Base-by-base conservation (phyloP, 2,329 filamentous ascomycete genomes). In the Exophiala oligosperma region DNA sequence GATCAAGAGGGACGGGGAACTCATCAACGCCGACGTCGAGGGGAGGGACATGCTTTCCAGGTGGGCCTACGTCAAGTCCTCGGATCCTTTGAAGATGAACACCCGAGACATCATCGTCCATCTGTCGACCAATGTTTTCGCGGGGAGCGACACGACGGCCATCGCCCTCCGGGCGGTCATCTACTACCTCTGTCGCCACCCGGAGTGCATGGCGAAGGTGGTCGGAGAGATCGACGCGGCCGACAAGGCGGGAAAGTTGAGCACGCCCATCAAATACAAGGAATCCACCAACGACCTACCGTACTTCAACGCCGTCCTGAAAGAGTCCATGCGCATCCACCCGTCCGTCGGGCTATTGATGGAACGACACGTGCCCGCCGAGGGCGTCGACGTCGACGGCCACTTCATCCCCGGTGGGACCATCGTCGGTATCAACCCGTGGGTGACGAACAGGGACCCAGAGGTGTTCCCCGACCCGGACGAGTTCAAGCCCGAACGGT, bases 101-200 rank as follows among this genome's bases (percentile, higher is more conserved):
- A 69, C 67, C 1, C 59, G 64, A 11, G 69, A 73, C 35, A 61
- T 70, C 23, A 63, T 69, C 23, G 67, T 71, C 3, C 67, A 70
- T 60, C 53, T 69, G 4, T 68, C 66, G 7, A 65, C 65, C 2
- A 71, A 70, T 56, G 64, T 70, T 1, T 66, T 69, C 41, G 68
- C 68, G 8, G 61, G 61, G 11, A 55, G 52, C 35, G 63, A 65
- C 32, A 65, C 63, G 4, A 65, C 63, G 2, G 62, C 61, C 4
- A 65, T 65, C 35, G 54, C 63, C 2, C 46, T 65, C 4, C 58
- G 63, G 2, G 61, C 63, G 14, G 81, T 91, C 0, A 90, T 92
- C 67, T 92, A 92, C 73, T 87, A 85, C 70, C 74, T 92, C 2
- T 79, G 91, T 41, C 86, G 86, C 66, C 82, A 85, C 66, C 85